These are phyloP conservation scores for Fraxinus nigra DNA, from an alignment of 305 asterid species.

Conservation along the genomic window DNA sequence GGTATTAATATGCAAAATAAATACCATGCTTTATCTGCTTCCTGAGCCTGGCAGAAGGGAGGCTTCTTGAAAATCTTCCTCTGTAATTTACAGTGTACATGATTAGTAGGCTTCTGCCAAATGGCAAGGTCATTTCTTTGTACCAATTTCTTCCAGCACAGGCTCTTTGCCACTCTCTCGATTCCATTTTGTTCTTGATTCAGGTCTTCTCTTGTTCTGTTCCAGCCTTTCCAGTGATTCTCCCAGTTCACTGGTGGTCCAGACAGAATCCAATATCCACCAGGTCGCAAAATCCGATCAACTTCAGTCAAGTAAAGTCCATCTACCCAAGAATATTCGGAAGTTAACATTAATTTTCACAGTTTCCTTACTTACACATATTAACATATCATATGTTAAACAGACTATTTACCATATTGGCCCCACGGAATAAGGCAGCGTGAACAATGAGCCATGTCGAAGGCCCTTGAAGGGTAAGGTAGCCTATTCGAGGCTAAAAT, in stretches of 20 bases:
- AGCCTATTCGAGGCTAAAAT: constrained; percentile 69
- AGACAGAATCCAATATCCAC: constrained; percentile 92
- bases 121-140: constrained; percentile 77
- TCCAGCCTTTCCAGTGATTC: constrained; percentile 81
- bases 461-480: constrained; percentile 90
- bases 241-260: constrained; percentile 97
- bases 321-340: constrained; percentile 39
- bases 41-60: constrained; percentile 58
- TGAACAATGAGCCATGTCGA: constrained; percentile 94
- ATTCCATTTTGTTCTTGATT: constrained; percentile 62
- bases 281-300: constrained; percentile 86
- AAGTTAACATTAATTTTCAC: background rate
- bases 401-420: constrained; percentile 44
- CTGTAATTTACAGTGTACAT: constrained; percentile 60
- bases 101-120: constrained; percentile 88
- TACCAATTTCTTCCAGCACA: constrained; percentile 80
- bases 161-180: constrained; percentile 68
- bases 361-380: background rate
- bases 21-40: constrained; percentile 86
- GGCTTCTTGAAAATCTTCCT: constrained; percentile 71
- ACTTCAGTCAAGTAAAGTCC: constrained; percentile 88
- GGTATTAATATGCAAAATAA: background rate
- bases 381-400: background rate
- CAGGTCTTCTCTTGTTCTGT: constrained; percentile 55
- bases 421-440: constrained; percentile 97